Conservation (phyloP, 2,329 filamentous ascomycete species). For the Chaetomiaceae sp. region DNA sequence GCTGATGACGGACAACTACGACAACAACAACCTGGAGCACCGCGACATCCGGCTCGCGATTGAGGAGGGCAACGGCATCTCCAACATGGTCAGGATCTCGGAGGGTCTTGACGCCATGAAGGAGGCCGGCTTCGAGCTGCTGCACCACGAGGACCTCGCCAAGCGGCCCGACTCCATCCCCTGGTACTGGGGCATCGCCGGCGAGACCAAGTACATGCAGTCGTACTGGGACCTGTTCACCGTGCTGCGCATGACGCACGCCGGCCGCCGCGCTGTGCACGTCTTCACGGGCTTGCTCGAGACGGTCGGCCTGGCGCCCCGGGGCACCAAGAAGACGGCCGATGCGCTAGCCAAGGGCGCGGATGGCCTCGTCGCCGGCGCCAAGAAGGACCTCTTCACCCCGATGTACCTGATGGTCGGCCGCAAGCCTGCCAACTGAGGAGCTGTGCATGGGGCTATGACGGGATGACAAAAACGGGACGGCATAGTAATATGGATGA, state of each 20-base stretch:
- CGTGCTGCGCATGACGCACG: slow-evolving; percentile 81
- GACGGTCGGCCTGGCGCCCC: slow-evolving; percentile 65
- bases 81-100: slow-evolving; percentile 87
- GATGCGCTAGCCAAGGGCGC: slow-evolving; percentile 77
- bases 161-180: slow-evolving; percentile 67
- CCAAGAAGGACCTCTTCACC: slow-evolving; percentile 85
- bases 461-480: slow-evolving; percentile 15
- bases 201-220: slow-evolving; percentile 77
- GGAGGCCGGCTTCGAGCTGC: slow-evolving; percentile 76
- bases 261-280: slow-evolving; percentile 70
- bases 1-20: slow-evolving; percentile 95
- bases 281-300: slow-evolving; percentile 72
- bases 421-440: slow-evolving; percentile 61
- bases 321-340: slow-evolving; percentile 89
- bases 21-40: slow-evolving; percentile 81
- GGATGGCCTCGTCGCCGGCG: slow-evolving; percentile 82
- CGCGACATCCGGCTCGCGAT: slow-evolving; percentile 89
- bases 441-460: slow-evolving; percentile 1
- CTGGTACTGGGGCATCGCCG: slow-evolving; percentile 91
- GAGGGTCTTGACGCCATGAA: slow-evolving; percentile 80
- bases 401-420: slow-evolving; percentile 98
- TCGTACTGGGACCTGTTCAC: slow-evolving; percentile 74
- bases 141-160: slow-evolving; percentile 82
- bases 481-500: slow-evolving; percentile 14
- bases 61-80: slow-evolving; percentile 92